A percentile compares a stretch with the other conserved stretches of the same genome.
phyloP scores from a whole-genome alignment of 257 asterid genomes.

The Ilex aquifolium region DNA sequence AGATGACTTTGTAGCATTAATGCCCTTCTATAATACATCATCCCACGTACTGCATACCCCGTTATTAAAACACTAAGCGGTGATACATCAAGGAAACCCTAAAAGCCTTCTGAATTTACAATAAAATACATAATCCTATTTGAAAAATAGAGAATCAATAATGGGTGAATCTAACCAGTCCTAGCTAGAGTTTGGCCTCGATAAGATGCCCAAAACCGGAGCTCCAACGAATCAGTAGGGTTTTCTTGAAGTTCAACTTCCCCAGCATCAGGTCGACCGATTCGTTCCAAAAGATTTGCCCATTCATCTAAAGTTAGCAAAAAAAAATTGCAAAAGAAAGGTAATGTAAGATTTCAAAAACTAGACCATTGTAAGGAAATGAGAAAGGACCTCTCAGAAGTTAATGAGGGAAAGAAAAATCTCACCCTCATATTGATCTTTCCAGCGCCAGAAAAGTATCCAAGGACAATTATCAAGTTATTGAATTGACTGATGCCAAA shows the following conservation, averaged over 20 bases:
- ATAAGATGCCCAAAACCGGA: slow-evolving; percentile 98
- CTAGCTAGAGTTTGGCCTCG: slow-evolving; percentile 97
- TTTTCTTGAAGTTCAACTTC: slow-evolving; percentile 81
- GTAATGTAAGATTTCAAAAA: neutral
- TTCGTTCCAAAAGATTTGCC: slow-evolving; percentile 94
- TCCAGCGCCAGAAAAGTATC: too few relatives aligned
- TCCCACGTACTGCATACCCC: slow-evolving; percentile 73
- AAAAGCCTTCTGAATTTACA: neutral
- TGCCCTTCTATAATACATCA: slow-evolving; percentile 99
- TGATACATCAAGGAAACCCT: neutral
- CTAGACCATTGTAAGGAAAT: neutral
- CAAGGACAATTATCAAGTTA: too few relatives aligned
- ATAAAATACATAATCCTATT: too few relatives aligned
- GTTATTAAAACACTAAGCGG: slow-evolving; percentile 11
- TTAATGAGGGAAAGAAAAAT: too few relatives aligned
- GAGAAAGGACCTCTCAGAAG: neutral
- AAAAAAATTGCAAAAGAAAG: slow-evolving; percentile 2
- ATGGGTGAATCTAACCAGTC: slow-evolving; percentile 51
- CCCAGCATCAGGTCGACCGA: slow-evolving; percentile 55
- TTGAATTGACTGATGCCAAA: too few relatives aligned
- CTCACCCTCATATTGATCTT: too few relatives aligned
- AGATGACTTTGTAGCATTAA: slow-evolving; percentile 88
- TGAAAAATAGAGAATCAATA: neutral
- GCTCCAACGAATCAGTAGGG: slow-evolving; percentile 74
- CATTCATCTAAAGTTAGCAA: slow-evolving; percentile 63